Evolutionary conservation across 768 basidiomycete species (phyloP).

Genomic region (Boletus pseudopeckii): DNA sequence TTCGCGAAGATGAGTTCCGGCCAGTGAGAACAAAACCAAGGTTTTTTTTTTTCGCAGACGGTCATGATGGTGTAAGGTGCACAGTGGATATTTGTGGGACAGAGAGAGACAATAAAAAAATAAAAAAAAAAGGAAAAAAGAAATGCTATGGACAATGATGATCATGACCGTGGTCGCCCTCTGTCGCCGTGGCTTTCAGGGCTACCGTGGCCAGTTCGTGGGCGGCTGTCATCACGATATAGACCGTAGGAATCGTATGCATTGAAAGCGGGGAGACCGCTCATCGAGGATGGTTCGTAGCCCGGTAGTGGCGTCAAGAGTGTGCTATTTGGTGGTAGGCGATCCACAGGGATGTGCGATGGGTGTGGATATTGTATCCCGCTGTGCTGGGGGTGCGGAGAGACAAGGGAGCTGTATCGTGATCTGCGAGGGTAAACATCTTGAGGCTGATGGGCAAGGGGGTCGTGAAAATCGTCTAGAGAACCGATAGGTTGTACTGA

Average conservation of each 20-base stretch:
- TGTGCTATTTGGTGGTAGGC: conserved; percentile 63
- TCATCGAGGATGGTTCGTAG: conserved; percentile 45
- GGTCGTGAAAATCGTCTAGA: conserved; percentile 21
- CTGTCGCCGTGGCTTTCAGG: conserved; percentile 23
- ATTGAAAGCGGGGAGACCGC: conserved; percentile 10
- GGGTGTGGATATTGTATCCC: conserved; percentile 19
- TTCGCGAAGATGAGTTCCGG: conserved; percentile 1
- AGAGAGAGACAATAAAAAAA: background rate
- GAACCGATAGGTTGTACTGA: conserved; percentile 7
- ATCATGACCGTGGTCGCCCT: conserved; percentile 16
- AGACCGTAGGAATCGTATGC: conserved; percentile 34
- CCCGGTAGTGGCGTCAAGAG: conserved; percentile 68
- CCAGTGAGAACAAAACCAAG: conserved; percentile 3
- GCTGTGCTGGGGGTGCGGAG: conserved; percentile 16
- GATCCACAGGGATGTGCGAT: conserved; percentile 27
- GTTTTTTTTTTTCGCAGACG: conserved; percentile 6
- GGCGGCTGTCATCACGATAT: conserved; percentile 37
- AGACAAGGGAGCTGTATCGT: conserved; percentile 23
- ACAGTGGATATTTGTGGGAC: background rate
- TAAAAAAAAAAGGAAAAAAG: background rate
- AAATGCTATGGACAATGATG: conserved; percentile 8
- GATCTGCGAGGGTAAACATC: conserved; percentile 24
- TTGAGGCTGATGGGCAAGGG: conserved; percentile 12
- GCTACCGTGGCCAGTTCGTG: conserved; percentile 40
- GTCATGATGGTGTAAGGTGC: conserved; percentile 1